Conservation (phyloP, 2,329 filamentous ascomycete species). For the Chaetomiaceae sp. region DNA sequence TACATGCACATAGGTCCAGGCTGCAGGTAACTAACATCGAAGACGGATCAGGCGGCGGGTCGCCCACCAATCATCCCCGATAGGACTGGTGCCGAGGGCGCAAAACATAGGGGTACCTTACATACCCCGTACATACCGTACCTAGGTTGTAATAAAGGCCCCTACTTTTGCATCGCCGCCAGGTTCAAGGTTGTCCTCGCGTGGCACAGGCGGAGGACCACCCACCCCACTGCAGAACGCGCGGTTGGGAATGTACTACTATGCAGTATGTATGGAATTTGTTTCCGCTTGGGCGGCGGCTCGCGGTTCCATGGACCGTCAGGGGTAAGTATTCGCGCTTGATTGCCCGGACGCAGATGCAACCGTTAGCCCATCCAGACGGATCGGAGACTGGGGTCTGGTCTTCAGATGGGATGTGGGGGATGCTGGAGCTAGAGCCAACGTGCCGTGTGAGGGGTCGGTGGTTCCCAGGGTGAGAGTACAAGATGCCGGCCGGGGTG, state of each 20-base stretch:
- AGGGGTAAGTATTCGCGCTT: not conserved
- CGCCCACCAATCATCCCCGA: slow-evolving; percentile 1
- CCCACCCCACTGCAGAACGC: not conserved
- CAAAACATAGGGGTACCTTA: slow-evolving; percentile 1
- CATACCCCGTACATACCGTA: no score
- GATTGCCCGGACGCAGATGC: not conserved
- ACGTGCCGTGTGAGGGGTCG: slow-evolving; percentile 4
- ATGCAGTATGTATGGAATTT: not conserved
- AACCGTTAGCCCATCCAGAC: not conserved
- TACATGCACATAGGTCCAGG: slow-evolving; percentile 2
- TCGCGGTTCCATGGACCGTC: not conserved
- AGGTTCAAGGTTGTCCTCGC: not conserved
- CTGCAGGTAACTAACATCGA: slow-evolving; percentile 1
- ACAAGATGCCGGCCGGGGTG: not conserved
- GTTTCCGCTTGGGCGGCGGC: not conserved
- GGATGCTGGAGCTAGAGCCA: not conserved
- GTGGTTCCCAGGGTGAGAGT: not conserved
- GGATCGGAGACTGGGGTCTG: slow-evolving; percentile 5
- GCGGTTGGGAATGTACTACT: not conserved
- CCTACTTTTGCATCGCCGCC: not conserved
- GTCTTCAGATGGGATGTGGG: not conserved
- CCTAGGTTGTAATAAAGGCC: no score
- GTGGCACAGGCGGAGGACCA: not conserved
- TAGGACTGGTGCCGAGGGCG: not conserved
- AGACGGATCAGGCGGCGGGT: not conserved